Conservation (phyloP, 306 rosid genomes). For the Fragaria nilgerrensis region DNA sequence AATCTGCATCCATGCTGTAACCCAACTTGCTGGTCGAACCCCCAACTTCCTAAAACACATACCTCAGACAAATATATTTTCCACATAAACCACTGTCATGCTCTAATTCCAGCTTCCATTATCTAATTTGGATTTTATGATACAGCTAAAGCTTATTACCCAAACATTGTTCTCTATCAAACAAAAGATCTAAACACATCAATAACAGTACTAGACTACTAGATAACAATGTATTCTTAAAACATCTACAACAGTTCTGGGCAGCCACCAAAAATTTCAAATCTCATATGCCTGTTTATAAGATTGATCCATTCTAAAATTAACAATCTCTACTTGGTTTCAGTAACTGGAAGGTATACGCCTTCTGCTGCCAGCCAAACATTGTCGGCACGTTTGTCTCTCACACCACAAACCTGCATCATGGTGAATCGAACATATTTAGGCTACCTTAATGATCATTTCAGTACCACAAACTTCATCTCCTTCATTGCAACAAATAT, state of each 20-base stretch:
- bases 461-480: background rate
- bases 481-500: background rate
- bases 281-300: constrained; percentile 34
- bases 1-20: background rate
- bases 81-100: background rate
- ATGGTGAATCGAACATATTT: background rate
- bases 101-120: background rate
- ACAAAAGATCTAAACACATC: background rate
- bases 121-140: background rate
- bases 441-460: background rate
- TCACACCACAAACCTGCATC: constrained; percentile 75
- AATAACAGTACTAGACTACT: constrained; percentile 12
- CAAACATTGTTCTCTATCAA: background rate
- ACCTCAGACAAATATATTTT: background rate
- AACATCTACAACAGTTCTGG: constrained; percentile 25
- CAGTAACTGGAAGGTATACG: constrained; percentile 76
- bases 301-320: constrained; percentile 13
- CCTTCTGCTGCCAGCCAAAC: constrained; percentile 98
- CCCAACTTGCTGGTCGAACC: background rate
- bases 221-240: constrained; percentile 20
- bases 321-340: constrained; percentile 55
- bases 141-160: background rate
- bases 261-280: constrained; percentile 29
- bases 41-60: background rate
- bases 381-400: constrained; percentile 87